Percentiles rank a stretch among this genome's conserved stretches.
These are phyloP conservation scores for Erythrophleum ivorense DNA, from an alignment of 331 rosid species.

Conservation along the genomic window DNA sequence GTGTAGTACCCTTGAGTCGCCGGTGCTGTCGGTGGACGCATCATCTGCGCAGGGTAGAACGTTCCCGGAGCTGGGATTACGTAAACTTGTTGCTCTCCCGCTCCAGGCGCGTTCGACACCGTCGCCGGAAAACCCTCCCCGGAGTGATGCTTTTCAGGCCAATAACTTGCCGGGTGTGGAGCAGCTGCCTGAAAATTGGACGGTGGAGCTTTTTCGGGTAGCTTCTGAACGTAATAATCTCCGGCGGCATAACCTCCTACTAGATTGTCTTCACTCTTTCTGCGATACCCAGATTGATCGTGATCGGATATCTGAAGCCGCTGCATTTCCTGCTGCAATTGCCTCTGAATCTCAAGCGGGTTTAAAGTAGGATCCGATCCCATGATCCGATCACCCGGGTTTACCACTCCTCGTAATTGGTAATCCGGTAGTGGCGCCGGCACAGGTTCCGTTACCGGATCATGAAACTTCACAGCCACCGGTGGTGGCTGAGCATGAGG, in stretches of 20 bases:
- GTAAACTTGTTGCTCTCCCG: constrained; percentile 59
- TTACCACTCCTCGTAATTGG: constrained; percentile 27
- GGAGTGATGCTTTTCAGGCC: constrained; percentile 68
- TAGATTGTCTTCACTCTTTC: constrained; percentile 59
- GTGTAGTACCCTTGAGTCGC: constrained; percentile 69
- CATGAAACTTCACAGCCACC: constrained; percentile 42
- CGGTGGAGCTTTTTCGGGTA: constrained; percentile 55
- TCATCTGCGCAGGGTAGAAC: constrained; percentile 61
- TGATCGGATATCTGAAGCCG: constrained; percentile 68
- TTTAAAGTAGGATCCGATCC: constrained; percentile 54
- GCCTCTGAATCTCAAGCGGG: constrained; percentile 69
- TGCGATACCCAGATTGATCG: constrained; percentile 59
- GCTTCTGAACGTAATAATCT: constrained; percentile 63
- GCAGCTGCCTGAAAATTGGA: not conserved
- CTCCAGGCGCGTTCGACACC: constrained; percentile 45
- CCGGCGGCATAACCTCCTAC: constrained; percentile 57
- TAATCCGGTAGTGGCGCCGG: constrained; percentile 55
- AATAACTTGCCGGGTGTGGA: constrained; percentile 49
- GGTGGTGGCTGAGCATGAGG: constrained; percentile 43
- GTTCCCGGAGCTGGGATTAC: constrained; percentile 61
- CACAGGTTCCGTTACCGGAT: constrained; percentile 26
- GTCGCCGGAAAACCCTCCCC: constrained; percentile 52
- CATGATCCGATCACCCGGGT: constrained; percentile 42
- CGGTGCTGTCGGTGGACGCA: constrained; percentile 52
- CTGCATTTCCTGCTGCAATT: constrained; percentile 43